Conservation (phyloP, 2,329 filamentous ascomycete species). For the Golovinomyces cichoracearum region DNA sequence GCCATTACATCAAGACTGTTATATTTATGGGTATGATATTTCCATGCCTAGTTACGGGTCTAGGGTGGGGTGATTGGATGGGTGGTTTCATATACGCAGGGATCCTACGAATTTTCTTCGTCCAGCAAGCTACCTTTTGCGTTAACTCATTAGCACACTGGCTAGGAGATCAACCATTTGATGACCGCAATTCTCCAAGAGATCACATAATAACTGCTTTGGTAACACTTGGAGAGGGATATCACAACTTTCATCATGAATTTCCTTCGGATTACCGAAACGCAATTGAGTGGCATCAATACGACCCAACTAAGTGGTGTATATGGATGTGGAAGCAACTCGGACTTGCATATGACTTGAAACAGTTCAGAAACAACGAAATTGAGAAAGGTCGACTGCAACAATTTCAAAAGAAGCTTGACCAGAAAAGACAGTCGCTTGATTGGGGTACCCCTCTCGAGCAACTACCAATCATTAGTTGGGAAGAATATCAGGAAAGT, state of each 20-base stretch:
- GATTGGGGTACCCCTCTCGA: constrained; percentile 74
- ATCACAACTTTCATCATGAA: constrained; percentile 92
- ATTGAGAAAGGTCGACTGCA: constrained; percentile 79
- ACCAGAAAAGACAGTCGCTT: constrained; percentile 56
- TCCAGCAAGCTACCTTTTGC: constrained; percentile 80
- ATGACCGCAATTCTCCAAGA: constrained; percentile 74
- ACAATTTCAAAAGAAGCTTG: constrained; percentile 77
- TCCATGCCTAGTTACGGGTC: constrained; percentile 47
- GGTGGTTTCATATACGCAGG: constrained; percentile 68
- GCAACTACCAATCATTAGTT: constrained; percentile 61
- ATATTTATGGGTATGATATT: constrained; percentile 52
- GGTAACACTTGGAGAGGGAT: constrained; percentile 65
- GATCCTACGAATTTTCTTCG: constrained; percentile 67
- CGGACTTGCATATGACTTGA: constrained; percentile 62
- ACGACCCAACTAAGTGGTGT: constrained; percentile 75
- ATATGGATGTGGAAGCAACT: constrained; percentile 69
- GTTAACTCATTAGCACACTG: constrained; percentile 79
- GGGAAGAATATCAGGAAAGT: constrained; percentile 63
- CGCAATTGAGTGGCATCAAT: constrained; percentile 74
- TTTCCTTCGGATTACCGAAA: constrained; percentile 87
- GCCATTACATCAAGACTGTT: constrained; percentile 59
- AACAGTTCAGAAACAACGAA: constrained; percentile 76
- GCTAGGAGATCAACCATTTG: constrained; percentile 78
- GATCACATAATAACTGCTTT: constrained; percentile 70
- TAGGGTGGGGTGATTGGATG: constrained; percentile 56